phyloP scores from a whole-genome alignment of 148 eudicot species.

The Arctostaphylos glauca region DNA sequence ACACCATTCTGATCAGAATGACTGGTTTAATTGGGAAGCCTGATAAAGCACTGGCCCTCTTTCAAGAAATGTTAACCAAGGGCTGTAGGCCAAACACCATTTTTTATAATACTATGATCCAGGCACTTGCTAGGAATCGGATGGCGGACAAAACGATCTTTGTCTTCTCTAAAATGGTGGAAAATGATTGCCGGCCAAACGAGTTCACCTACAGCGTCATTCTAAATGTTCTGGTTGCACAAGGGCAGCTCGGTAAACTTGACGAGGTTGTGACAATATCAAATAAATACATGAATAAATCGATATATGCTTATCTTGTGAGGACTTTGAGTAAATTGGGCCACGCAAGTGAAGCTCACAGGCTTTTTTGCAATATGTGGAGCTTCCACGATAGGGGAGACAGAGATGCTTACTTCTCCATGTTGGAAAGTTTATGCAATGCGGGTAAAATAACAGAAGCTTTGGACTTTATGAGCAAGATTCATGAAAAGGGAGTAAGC shows the following conservation, averaged over 20 bases:
- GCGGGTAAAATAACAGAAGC: conserved; percentile 75
- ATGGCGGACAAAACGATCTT: conserved; percentile 67
- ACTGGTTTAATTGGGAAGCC: conserved; percentile 66
- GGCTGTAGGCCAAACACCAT: conserved; percentile 62
- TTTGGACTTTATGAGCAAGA: conserved; percentile 61
- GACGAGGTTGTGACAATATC: conserved; percentile 75
- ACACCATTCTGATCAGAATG: conserved; percentile 87
- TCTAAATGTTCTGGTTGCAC: conserved; percentile 64
- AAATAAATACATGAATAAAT: conserved; percentile 70
- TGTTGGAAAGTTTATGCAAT: conserved; percentile 80
- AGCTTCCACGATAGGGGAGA: conserved; percentile 76
- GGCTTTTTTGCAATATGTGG: conserved; percentile 94
- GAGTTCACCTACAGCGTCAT: conserved; percentile 81
- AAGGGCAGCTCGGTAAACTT: conserved; percentile 73
- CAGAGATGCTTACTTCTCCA: conserved; percentile 80
- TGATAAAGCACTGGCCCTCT: conserved; percentile 56
- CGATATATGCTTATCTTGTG: conserved; percentile 83
- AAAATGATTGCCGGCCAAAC: conserved; percentile 75
- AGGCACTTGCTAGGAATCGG: conserved; percentile 61
- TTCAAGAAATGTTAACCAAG: conserved; percentile 79
- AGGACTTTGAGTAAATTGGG: conserved; percentile 78
- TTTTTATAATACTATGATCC: conserved; percentile 78
- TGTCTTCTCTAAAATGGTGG: conserved; percentile 80
- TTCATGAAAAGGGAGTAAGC: conserved; percentile 77
- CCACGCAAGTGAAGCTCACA: conserved; percentile 87